These are phyloP conservation scores for Laetiporus sulphureus DNA, from an alignment of 1,284 basidiomycete species.

Conservation along the genomic window DNA sequence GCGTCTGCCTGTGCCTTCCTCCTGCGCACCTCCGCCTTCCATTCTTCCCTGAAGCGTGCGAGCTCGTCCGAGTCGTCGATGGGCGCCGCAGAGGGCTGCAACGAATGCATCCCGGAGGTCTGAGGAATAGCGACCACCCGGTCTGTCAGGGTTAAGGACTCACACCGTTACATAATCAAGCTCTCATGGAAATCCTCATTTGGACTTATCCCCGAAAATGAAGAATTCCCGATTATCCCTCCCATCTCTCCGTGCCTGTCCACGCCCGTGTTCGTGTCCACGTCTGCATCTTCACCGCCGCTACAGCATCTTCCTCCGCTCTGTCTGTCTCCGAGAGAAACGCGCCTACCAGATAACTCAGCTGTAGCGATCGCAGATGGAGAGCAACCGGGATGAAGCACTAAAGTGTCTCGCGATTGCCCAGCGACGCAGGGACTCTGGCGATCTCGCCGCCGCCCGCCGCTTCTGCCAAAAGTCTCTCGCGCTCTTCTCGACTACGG, in stretches of 20 bases:
- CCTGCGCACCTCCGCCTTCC: conserved; percentile 60
- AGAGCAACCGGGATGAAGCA: conserved; percentile 88
- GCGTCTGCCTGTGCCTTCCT: conserved; percentile 22
- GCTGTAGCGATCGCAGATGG: conserved; percentile 42
- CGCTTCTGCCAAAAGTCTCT: conserved; percentile 92
- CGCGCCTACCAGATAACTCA: conserved; percentile 6
- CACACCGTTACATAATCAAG: too few relatives aligned
- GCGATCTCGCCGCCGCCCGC: conserved; percentile 72
- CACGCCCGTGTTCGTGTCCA: not conserved
- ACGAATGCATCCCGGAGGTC: too few relatives aligned
- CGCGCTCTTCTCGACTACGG: conserved; percentile 75
- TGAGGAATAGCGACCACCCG: too few relatives aligned
- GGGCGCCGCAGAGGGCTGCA: too few relatives aligned
- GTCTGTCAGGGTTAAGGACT: too few relatives aligned
- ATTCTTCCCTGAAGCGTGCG: conserved; percentile 64
- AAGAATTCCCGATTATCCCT: too few relatives aligned
- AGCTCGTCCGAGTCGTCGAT: conserved; percentile 47
- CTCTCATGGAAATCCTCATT: too few relatives aligned
- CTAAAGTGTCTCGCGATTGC: conserved; percentile 75
- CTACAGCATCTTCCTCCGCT: conserved; percentile 7
- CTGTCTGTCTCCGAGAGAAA: too few relatives aligned
- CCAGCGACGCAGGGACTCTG: conserved; percentile 63
- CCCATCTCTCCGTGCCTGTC: not conserved
- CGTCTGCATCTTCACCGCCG: conserved; percentile 11
- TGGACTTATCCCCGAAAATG: too few relatives aligned